Evolutionary conservation across 2,329 filamentous ascomycete genomes (phyloP).

Genomic region (Hyphodiscus sp.): DNA sequence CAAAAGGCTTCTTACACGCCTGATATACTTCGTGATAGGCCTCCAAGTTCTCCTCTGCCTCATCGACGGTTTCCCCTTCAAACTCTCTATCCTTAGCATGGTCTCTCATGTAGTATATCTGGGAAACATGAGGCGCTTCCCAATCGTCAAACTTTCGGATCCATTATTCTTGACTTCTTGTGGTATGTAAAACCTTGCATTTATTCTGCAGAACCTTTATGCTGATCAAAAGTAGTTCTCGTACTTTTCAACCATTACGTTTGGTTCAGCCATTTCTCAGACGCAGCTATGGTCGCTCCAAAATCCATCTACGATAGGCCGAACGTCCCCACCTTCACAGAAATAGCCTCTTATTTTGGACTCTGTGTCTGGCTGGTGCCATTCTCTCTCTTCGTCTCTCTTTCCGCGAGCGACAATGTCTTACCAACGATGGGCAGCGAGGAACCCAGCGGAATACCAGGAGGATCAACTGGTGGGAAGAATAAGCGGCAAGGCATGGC

Average conservation of each 20-base stretch:
- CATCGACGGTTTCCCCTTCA: constrained; percentile 79
- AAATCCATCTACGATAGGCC: constrained; percentile 56
- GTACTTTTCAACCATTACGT: constrained; percentile 89
- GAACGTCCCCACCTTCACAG: constrained; percentile 74
- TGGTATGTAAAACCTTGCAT: constrained; percentile 43
- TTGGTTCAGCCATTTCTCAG: constrained; percentile 91
- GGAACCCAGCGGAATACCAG: constrained; percentile 34
- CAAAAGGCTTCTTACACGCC: constrained; percentile 73
- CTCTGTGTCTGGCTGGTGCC: constrained; percentile 95
- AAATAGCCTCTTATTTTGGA: constrained; percentile 94
- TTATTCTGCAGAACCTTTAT: background rate
- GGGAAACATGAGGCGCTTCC: constrained; percentile 72
- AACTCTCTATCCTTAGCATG: constrained; percentile 67
- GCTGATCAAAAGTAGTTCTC: constrained; percentile 47
- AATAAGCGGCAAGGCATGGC: constrained; percentile 57
- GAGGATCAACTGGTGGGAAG: constrained; percentile 35
- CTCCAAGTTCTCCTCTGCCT: constrained; percentile 69
- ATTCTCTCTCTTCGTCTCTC: constrained; percentile 87
- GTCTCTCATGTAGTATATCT: constrained; percentile 78
- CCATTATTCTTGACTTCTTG: constrained; percentile 83
- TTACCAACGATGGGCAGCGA: constrained; percentile 86
- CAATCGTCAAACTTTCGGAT: constrained; percentile 77
- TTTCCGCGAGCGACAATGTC: constrained; percentile 92
- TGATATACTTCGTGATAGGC: constrained; percentile 77
- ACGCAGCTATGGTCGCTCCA: constrained; percentile 52